A percentile compares a stretch with the other conserved stretches of the same genome.
phyloP scores from a whole-genome alignment of 2,329 filamentous ascomycete genomes.

The Aspergillus ruber region DNA sequence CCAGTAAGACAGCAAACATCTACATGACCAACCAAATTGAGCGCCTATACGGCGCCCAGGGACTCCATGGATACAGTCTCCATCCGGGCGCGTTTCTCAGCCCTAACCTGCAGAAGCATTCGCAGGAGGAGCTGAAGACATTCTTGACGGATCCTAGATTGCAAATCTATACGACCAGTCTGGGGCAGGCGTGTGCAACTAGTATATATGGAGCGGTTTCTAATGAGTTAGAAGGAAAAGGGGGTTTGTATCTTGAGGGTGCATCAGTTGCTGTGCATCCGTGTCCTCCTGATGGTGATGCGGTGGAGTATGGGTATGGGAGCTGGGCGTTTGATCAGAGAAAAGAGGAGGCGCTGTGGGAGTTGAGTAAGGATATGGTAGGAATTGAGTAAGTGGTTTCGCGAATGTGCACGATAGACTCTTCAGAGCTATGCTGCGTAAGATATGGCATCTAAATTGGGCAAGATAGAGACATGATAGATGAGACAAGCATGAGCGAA shows the following conservation, averaged over 20 bases:
- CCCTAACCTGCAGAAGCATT: slow-evolving; percentile 4
- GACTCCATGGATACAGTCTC: slow-evolving; percentile 41
- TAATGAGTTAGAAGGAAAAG: slow-evolving; percentile 18
- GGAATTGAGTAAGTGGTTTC: background rate
- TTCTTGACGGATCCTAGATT: background rate
- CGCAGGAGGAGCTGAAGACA: background rate
- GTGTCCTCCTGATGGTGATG: background rate
- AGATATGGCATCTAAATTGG: too few relatives aligned
- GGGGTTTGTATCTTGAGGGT: slow-evolving; percentile 18
- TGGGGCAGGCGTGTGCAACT: slow-evolving; percentile 21
- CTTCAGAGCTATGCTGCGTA: too few relatives aligned
- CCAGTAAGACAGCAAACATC: slow-evolving; percentile 48
- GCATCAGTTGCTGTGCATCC: background rate
- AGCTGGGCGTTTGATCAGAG: slow-evolving; percentile 15
- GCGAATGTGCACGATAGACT: background rate
- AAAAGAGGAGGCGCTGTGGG: background rate
- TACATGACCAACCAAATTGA: slow-evolving; percentile 49
- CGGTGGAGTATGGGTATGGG: background rate
- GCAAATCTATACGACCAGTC: slow-evolving; percentile 5
- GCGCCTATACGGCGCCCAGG: slow-evolving; percentile 39
- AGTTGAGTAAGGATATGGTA: slow-evolving; percentile 2
- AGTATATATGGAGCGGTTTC: slow-evolving; percentile 22
- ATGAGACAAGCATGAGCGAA: background rate
- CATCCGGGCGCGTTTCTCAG: slow-evolving; percentile 38
- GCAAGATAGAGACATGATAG: too few relatives aligned